A percentile compares a stretch with the other conserved stretches of the same genome.
Conservation (phyloP, 2,329 filamentous ascomycete species). For the Neonectria ditissima region DNA sequence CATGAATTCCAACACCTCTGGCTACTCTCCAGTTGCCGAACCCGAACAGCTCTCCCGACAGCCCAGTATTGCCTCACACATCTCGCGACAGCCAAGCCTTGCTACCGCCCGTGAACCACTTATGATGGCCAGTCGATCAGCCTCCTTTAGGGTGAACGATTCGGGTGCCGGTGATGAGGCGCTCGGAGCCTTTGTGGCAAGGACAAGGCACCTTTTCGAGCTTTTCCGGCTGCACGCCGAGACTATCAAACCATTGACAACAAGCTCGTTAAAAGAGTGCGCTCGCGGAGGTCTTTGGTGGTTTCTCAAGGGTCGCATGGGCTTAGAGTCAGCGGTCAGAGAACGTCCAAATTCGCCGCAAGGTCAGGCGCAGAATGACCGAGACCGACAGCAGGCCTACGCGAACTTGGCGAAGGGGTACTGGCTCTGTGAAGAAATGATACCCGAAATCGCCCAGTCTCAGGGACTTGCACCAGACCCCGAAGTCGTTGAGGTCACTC, state of each 20-base stretch:
- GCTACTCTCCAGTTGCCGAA: constrained; percentile 42
- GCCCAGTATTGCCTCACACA: constrained; percentile 36
- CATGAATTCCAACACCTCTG: constrained; percentile 49
- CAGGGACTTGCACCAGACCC: constrained; percentile 56
- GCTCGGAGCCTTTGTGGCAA: constrained; percentile 74
- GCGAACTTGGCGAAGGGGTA: constrained; percentile 86
- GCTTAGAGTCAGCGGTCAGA: constrained; percentile 78
- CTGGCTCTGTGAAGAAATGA: constrained; percentile 76
- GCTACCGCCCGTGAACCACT: constrained; percentile 45
- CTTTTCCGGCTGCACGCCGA: constrained; percentile 85
- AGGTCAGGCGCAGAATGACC: constrained; percentile 64
- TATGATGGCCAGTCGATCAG: constrained; percentile 46
- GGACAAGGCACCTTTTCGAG: constrained; percentile 79
- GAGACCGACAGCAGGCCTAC: constrained; percentile 79
- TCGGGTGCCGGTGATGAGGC: constrained; percentile 71
- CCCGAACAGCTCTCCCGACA: constrained; percentile 39
- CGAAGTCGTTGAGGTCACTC: constrained; percentile 66
- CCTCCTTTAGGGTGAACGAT: constrained; percentile 57
- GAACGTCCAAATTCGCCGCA: constrained; percentile 67
- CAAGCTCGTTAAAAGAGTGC: constrained; percentile 74
- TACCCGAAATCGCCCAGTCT: constrained; percentile 61
- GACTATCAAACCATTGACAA: constrained; percentile 73
- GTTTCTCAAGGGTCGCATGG: constrained; percentile 85
- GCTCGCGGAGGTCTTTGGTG: constrained; percentile 85
- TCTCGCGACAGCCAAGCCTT: constrained; percentile 40